Evolutionary conservation across 2,329 filamentous ascomycete genomes (phyloP).

Genomic region (Coleophoma crateriformis): DNA sequence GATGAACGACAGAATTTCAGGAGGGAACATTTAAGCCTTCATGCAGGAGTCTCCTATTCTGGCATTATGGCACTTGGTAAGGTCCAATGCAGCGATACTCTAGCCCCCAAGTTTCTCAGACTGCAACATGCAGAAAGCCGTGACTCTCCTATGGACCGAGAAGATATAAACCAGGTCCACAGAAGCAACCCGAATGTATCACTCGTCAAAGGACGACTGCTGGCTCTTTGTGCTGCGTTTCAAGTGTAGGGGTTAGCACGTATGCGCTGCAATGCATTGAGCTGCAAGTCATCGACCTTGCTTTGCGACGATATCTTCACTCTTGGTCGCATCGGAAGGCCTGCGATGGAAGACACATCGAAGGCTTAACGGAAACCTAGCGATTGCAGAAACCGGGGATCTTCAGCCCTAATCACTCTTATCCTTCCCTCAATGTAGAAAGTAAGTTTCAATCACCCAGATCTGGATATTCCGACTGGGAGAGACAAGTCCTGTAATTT

Average conservation of each 20-base stretch:
- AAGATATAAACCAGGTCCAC: conserved; percentile 7
- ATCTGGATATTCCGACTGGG: conserved; percentile 13
- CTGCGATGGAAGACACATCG: neutral
- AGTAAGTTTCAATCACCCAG: conserved; percentile 8
- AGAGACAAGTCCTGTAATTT: conserved; percentile 16
- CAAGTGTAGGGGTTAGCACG: neutral
- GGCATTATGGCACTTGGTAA: conserved; percentile 12
- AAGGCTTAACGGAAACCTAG: neutral
- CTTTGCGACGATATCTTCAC: conserved; percentile 4
- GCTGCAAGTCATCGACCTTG: conserved; percentile 18
- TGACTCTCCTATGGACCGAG: conserved; percentile 5
- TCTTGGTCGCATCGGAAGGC: neutral
- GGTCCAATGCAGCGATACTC: conserved; percentile 18
- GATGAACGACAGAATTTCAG: conserved; percentile 9
- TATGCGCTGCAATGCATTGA: conserved; percentile 10
- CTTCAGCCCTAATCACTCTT: conserved; percentile 16
- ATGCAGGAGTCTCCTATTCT: conserved; percentile 27
- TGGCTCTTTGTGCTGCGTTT: neutral
- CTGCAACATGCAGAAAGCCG: conserved; percentile 15
- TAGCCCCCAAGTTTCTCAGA: conserved; percentile 7
- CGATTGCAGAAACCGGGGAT: conserved; percentile 1
- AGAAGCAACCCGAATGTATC: neutral
- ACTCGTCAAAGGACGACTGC: neutral
- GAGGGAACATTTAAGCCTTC: conserved; percentile 17
- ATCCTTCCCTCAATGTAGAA: conserved; percentile 7